Evolutionary conservation across 176 grass and related monocot species (phyloP), one percentile per base, ranked within the genome.

Genomic region (Guadua angustifolia): DNA sequence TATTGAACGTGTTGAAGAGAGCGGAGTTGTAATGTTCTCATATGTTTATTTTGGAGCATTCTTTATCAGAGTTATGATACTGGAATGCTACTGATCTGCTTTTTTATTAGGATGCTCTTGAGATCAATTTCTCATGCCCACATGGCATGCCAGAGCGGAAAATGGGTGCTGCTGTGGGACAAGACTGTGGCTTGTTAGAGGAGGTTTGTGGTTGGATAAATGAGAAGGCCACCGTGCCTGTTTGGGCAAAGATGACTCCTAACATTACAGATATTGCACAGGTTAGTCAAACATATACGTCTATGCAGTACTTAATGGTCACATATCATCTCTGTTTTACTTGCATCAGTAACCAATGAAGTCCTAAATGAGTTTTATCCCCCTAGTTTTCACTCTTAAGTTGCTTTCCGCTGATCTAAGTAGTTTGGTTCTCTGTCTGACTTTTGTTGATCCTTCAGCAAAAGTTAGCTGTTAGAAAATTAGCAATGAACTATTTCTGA

Each of bases 221-320:
- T 94, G 93, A 99, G 78, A 99, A 99, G 74, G 96, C 91, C 21
- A 99, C 96, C 32, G 90, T 95, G 55, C 96, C 96, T 85, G 96
- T 99, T 77, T 99, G 96, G 96, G 91, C 93, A 74, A 99, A 99
- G 83, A 99, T 99, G 96, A 99, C 91, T 71, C 96, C 96, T 42
- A 99, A 99, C 60, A 99, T 99, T 69, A 95, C 96, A 74, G 93
- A 99, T 78, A 99, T 95, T 90, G 89, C 93, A 74, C 59, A 95
- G 93, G 96, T 95, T 66, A 65, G 84, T 59, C 17, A 39, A 57
- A 63, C 68, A 77, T 77, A 77, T 65, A 32, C 22, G 65, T 78
- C 53, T 35, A 71, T 67, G 7, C 6, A 33, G 3, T 52, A 75
- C n/a, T 22, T 77, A 73, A 19, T 22, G 47, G 29, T 59, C 63